Evolutionary conservation across 345 rosid genomes (phyloP).

Genomic region (Orychophragmus violaceus): DNA sequence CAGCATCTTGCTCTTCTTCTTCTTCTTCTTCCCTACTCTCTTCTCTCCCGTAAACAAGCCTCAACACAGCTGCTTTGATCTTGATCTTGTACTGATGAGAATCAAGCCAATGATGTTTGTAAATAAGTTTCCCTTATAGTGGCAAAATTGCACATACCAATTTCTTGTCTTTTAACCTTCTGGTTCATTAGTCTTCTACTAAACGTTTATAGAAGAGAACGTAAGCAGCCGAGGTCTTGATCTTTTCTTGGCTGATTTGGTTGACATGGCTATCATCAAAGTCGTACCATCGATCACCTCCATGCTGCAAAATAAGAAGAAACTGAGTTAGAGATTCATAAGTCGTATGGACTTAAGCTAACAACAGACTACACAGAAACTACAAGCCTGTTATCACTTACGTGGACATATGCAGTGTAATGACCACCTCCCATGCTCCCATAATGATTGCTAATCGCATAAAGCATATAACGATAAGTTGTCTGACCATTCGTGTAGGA

Average conservation of each 20-base stretch:
- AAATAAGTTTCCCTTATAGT: background rate
- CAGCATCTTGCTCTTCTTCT: background rate
- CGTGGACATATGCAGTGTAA: slow-evolving; percentile 96
- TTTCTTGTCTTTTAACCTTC: background rate
- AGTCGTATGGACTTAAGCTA: background rate
- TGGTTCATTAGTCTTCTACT: slow-evolving; percentile 31
- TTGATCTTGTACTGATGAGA: slow-evolving; percentile 10
- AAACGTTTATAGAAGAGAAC: slow-evolving; percentile 96
- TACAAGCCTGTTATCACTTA: slow-evolving; percentile 37
- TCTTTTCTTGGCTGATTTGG: slow-evolving; percentile 69
- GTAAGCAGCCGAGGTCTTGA: slow-evolving; percentile 91
- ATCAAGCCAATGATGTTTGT: background rate
- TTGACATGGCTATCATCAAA: slow-evolving; percentile 85
- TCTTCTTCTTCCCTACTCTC: background rate
- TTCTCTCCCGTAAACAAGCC: background rate
- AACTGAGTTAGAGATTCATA: background rate
- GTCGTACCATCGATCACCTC: slow-evolving; percentile 85
- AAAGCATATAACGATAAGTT: slow-evolving; percentile 71
- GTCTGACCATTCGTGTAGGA: slow-evolving; percentile 45
- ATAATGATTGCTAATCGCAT: slow-evolving; percentile 92
- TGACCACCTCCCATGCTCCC: slow-evolving; percentile 99
- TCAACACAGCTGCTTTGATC: slow-evolving; percentile 2
- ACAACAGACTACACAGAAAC: background rate
- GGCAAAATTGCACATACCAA: slow-evolving; percentile 15
- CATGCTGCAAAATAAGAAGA: slow-evolving; percentile 49